Conservation (phyloP, 805 yeast genomes). For the Lipomyces spencermartinsiae region DNA sequence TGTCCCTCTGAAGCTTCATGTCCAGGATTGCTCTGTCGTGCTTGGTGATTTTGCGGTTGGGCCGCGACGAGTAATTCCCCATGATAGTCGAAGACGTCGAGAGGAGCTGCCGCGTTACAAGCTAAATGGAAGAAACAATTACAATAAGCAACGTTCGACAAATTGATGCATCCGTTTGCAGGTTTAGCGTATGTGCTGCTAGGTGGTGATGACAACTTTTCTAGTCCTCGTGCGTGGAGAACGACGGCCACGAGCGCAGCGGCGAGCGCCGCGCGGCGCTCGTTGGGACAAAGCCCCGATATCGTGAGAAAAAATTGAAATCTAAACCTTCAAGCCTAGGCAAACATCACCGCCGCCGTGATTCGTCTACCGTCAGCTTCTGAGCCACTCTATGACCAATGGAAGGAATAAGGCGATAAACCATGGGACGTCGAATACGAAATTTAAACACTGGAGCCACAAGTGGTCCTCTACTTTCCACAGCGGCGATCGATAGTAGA, state of each 20-base stretch:
- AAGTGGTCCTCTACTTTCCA: slow-evolving; percentile 20
- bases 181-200: not conserved
- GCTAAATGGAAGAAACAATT: not conserved
- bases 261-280: slow-evolving; percentile 5
- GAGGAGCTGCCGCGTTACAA: not conserved
- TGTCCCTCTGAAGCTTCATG: slow-evolving; percentile 86
- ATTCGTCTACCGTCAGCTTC: not conserved
- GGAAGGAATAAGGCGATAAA: slow-evolving; percentile 5
- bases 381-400: not conserved
- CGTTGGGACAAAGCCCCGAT: slow-evolving; percentile 1
- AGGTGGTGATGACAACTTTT: not conserved
- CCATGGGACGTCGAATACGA: slow-evolving; percentile 27
- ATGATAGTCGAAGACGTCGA: slow-evolving; percentile 40
- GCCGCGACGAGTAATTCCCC: slow-evolving; percentile 45
- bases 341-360: not conserved
- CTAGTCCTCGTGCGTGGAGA: too few relatives aligned
- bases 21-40: slow-evolving; percentile 88
- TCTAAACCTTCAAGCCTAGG: too few relatives aligned
- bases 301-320: too few relatives aligned
- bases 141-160: not conserved
- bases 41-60: slow-evolving; percentile 63
- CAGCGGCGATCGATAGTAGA: slow-evolving; percentile 27
- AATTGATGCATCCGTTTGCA: not conserved
- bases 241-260: not conserved
- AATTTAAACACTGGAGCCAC: slow-evolving; percentile 19